Evolutionary conservation across 305 asterid species (phyloP), one percentile per base, ranked within the genome.

Genomic region (Fraxinus velutina): DNA sequence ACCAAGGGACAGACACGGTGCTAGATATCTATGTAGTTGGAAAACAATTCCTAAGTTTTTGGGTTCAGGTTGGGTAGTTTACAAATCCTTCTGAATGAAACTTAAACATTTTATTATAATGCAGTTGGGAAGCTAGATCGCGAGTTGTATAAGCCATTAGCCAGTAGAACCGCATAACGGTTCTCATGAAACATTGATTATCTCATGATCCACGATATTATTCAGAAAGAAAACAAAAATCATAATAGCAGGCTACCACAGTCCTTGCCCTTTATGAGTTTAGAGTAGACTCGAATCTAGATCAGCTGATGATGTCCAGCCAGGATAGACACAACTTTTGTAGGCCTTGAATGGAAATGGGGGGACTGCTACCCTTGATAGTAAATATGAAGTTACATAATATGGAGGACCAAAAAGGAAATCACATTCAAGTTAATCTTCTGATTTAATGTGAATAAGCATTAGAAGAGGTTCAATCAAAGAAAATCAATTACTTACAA

Each of bases 401-500:
- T 68, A 30, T 29, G 75, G 42, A 68, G 39, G 37, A 27, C 39
- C 22, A 4, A 24, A 22, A 27, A 64, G 73, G 75, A 30, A 68
- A 29, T 68, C 10, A 68, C 12, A 12, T 30, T 17, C 39, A 27
- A 68, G 75, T 27, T 68, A 68, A 68, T 68, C 21, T 2, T 27
- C 4, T 1, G 19, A 7, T 9, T 68, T 3, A 15, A 27, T 19
- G 75, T 80, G 12, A 78, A 74, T 32, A 60, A 13, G 32, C 50
- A 75, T n/a, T 27, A 4, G 72, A 73, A 82, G 24, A 76, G 73
- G 71, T 32, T 66, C 60, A 76, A 76, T 29, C 5, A 32, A 60
- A 82, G 1, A 78, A 86, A 9, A 79, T 74, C 29, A 66, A 74
- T 57, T 73, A 89, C 99, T 93, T 91, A 95, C 99, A 88, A 95